Percentiles rank a stretch among this genome's conserved stretches.
phyloP scores from a whole-genome alignment of 2,329 filamentous ascomycete species.

The Cryphonectria naterciae region DNA sequence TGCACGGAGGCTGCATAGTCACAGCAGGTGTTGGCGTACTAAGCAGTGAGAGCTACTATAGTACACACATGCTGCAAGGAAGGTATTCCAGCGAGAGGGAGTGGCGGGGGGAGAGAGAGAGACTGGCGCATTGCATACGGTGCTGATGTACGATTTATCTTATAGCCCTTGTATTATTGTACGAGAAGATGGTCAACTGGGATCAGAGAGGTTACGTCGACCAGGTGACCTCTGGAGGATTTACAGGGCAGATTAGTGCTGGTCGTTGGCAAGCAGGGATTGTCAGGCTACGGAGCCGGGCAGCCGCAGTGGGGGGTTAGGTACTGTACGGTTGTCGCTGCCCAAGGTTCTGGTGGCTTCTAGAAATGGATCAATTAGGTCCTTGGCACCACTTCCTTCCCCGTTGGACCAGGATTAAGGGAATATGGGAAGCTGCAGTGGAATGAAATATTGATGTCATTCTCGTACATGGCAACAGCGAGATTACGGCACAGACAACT shows the following conservation, averaged over 20 bases:
- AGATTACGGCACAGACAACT: not conserved
- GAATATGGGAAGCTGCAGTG: not conserved
- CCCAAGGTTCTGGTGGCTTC: slow-evolving; percentile 23
- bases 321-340: not conserved
- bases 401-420: no score
- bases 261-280: not conserved
- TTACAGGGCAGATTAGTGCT: not conserved
- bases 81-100: not conserved
- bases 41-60: not conserved
- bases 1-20: not conserved
- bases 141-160: not conserved
- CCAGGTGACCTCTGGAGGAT: not conserved
- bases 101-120: not conserved
- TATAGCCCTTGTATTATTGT: not conserved
- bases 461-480: not conserved
- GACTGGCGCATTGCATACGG: not conserved
- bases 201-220: not conserved
- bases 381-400: not conserved
- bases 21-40: not conserved
- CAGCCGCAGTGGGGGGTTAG: not conserved
- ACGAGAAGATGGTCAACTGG: not conserved
- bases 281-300: not conserved
- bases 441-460: not conserved
- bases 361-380: slow-evolving; percentile 22
- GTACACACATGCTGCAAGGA: not conserved